Evolutionary conservation across 2,329 filamentous ascomycete genomes (phyloP).

Genomic region (Apiospora saccharicola): DNA sequence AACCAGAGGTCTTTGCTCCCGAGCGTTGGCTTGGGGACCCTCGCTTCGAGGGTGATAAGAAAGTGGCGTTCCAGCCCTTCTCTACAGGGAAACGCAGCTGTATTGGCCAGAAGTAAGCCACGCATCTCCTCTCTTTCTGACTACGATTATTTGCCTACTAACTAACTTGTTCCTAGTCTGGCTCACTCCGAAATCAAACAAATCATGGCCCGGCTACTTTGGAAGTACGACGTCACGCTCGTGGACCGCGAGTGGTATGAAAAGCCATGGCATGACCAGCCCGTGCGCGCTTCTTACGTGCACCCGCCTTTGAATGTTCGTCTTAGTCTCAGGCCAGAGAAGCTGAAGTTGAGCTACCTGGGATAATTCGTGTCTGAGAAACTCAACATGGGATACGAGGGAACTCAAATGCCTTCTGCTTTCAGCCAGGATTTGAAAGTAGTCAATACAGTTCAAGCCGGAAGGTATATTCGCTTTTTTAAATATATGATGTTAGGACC

Average conservation of each 20-base stretch:
- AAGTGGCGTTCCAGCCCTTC: slow-evolving; percentile 26
- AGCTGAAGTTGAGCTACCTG: background rate
- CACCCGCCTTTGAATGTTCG: slow-evolving; percentile 15
- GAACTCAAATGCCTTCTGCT: background rate
- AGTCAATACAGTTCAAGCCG: too few relatives aligned
- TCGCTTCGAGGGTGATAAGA: slow-evolving; percentile 32
- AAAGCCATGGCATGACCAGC: slow-evolving; percentile 19
- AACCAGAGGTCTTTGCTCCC: slow-evolving; percentile 33
- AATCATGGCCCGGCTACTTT: slow-evolving; percentile 23
- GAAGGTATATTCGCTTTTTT: too few relatives aligned
- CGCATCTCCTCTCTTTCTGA: background rate
- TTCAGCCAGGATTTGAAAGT: background rate
- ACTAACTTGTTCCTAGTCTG: too few relatives aligned
- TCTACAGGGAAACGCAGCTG: slow-evolving; percentile 22
- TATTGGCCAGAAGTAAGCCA: slow-evolving; percentile 19
- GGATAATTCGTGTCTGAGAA: too few relatives aligned
- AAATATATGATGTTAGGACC: too few relatives aligned
- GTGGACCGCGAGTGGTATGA: slow-evolving; percentile 14
- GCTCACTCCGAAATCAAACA: slow-evolving; percentile 8
- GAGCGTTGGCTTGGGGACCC: slow-evolving; percentile 36
- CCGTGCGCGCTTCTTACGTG: background rate
- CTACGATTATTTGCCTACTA: too few relatives aligned
- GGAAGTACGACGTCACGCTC: slow-evolving; percentile 11
- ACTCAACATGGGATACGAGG: background rate
- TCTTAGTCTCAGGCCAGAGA: slow-evolving; percentile 4